Evolutionary conservation across 2,329 filamentous ascomycete species (phyloP), one percentile per base, ranked within the genome.

Genomic region (Verticillium isaacii): DNA sequence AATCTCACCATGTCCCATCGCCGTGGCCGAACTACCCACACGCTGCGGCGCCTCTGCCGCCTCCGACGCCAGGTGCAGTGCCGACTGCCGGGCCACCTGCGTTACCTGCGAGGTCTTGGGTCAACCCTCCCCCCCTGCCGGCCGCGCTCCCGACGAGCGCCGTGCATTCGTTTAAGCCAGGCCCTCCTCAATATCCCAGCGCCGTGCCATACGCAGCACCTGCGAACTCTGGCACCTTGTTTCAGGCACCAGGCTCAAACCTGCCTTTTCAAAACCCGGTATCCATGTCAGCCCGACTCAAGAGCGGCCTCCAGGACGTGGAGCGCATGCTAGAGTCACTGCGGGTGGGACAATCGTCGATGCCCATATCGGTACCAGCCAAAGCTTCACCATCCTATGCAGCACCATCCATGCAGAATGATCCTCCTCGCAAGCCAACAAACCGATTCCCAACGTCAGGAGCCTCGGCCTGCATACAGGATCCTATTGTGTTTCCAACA

Each of bases 391-490:
- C 45, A 19, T 45, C 39, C 39, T 8, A 25, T 6, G 19, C 19
- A 52, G n/a, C 45, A 11, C 19, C n/a, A 25, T 14, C 19, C 19
- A 7, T 14, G 19, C n/a, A 19, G 2, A 5, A 23, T 19, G 45
- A 3, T 19, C 19, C n/a, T 52, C 45, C 45, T 1, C 19, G 5
- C 9, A 52, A 52, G 45, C 45, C 45, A 25, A 19, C 9, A 2
- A 12, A 52, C 11, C 45, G 45, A 11, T 52, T 52, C 12, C 56
- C 56, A 14, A 58, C 36, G 7, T 15, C n/a, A 60, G 59, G 67
- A 7, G 66, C 70, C 1, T 62, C 68, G 0, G 66, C 71, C 56
- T 78, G 76, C 60, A 68, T 74, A 36, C 66, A 70, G 23, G 64
- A 58, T 1, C 67, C 68, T 1, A 63, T 71, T 23, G 64, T 69